Evolutionary conservation across 2,329 filamentous ascomycete genomes (phyloP).

Genomic region (Penicillium brasilianum): DNA sequence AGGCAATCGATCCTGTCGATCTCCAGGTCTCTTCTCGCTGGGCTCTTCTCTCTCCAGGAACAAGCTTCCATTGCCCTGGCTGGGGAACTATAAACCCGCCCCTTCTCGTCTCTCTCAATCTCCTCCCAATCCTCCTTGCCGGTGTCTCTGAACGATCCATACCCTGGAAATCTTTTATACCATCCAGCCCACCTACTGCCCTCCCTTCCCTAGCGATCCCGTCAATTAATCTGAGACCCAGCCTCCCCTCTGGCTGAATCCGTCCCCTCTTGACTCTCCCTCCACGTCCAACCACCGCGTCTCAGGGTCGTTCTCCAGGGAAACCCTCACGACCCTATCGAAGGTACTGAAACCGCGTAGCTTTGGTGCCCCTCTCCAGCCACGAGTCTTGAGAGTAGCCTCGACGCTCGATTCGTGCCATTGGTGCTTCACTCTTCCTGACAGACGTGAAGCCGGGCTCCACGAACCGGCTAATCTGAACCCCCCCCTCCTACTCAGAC

Average conservation of each 20-base stretch:
- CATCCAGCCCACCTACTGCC: constrained; percentile 22
- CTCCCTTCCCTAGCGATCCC: constrained; percentile 11
- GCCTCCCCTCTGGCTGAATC: constrained; percentile 18
- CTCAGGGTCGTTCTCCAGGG: constrained; percentile 1
- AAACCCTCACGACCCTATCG: constrained; percentile 4
- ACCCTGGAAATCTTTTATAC: constrained; percentile 19
- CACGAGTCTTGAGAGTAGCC: constrained; percentile 11
- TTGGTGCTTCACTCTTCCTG: neutral
- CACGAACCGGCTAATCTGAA: constrained; percentile 21
- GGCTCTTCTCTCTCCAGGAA: constrained; percentile 18
- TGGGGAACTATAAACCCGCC: constrained; percentile 16
- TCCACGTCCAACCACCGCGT: constrained; percentile 11
- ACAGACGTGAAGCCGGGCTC: constrained; percentile 3
- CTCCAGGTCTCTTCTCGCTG: constrained; percentile 1
- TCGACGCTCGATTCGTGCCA: constrained; percentile 1
- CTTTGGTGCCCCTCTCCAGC: constrained; percentile 18
- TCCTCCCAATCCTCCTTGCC: constrained; percentile 17
- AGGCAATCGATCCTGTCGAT: constrained; percentile 26
- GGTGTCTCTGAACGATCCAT: constrained; percentile 8
- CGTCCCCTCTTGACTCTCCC: constrained; percentile 6
- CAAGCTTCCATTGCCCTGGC: constrained; percentile 24
- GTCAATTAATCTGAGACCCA: constrained; percentile 32
- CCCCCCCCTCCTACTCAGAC: constrained; percentile 8
- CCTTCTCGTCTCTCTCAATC: constrained; percentile 8
- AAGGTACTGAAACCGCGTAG: constrained; percentile 13